A percentile compares a stretch with the other conserved stretches of the same genome.
Evolutionary conservation across 2,329 filamentous ascomycete genomes (phyloP).

Genomic region (Hypoxylon sp.): DNA sequence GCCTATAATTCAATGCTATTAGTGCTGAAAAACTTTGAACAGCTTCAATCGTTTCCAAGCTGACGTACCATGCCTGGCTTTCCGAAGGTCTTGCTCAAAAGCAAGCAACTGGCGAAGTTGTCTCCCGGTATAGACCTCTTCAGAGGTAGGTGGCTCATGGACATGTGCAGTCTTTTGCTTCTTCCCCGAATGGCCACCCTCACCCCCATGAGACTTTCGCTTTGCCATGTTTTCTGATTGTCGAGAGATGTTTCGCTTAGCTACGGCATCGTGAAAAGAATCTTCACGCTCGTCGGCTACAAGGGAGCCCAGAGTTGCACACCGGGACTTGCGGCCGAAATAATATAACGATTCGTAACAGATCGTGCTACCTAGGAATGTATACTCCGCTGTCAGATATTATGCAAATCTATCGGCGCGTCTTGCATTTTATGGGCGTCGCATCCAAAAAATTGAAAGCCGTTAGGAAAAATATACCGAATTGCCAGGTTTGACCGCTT

Average conservation of each 20-base stretch:
- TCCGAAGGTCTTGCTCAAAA: constrained; percentile 78
- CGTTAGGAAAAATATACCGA: constrained; percentile 35
- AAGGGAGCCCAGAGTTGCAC: neutral
- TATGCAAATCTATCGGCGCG: neutral
- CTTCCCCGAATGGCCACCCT: constrained; percentile 64
- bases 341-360: neutral
- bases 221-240: constrained; percentile 49
- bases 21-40: constrained; percentile 8
- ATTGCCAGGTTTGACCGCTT: constrained; percentile 48
- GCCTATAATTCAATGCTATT: constrained; percentile 43
- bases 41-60: neutral
- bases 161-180: constrained; percentile 66
- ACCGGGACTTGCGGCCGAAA: neutral
- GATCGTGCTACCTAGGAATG: neutral
- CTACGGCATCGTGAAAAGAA: constrained; percentile 36
- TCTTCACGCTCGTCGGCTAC: neutral
- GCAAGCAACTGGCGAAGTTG: constrained; percentile 78
- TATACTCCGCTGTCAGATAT: constrained; percentile 3
- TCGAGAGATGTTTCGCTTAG: constrained; percentile 21
- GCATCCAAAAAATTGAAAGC: constrained; percentile 22
- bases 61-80: constrained; percentile 74
- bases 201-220: constrained; percentile 50
- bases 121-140: constrained; percentile 73
- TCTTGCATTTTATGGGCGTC: neutral
- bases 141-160: constrained; percentile 70